Conservation (phyloP, 2,329 filamentous ascomycete species). For the Neonectria coccinea region DNA sequence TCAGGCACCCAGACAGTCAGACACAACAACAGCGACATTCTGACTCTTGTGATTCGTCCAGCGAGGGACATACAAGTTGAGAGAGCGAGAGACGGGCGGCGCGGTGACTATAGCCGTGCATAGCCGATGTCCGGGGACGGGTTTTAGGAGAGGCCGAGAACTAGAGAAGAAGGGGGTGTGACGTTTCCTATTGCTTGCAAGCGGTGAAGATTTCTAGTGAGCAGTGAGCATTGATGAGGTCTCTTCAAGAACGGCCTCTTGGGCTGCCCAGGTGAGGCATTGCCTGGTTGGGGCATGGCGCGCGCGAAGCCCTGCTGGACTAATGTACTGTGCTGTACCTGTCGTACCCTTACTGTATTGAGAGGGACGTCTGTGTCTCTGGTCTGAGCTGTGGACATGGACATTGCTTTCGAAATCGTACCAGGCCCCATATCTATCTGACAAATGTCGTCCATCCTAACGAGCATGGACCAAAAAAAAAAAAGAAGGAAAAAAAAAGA, state of each 20-base stretch:
- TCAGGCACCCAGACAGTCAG: constrained; percentile 18
- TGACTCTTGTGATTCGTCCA: constrained; percentile 1
- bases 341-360: background rate
- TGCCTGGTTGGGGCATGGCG: constrained; percentile 37
- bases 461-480: background rate
- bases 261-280: constrained; percentile 37
- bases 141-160: constrained; percentile 4
- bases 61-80: background rate
- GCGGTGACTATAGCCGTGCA: constrained; percentile 30
- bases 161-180: constrained; percentile 8
- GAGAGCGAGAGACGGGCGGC: constrained; percentile 1
- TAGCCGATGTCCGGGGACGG: constrained; percentile 35
- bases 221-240: background rate
- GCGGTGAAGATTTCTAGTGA: constrained; percentile 16
- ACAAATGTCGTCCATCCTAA: background rate
- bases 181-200: background rate
- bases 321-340: constrained; percentile 1
- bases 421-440: constrained; percentile 14
- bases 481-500: constrained; percentile 11
- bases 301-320: background rate
- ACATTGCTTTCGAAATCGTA: constrained; percentile 21
- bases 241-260: constrained; percentile 1
- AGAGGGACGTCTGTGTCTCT: constrained; percentile 7
- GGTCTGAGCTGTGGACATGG: constrained; percentile 23
- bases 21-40: background rate